Percentiles rank a stretch among this genome's conserved stretches.
These are phyloP conservation scores for Diaporthe citriasiana DNA, from an alignment of 2,329 filamentous ascomycete species.

Conservation along the genomic window DNA sequence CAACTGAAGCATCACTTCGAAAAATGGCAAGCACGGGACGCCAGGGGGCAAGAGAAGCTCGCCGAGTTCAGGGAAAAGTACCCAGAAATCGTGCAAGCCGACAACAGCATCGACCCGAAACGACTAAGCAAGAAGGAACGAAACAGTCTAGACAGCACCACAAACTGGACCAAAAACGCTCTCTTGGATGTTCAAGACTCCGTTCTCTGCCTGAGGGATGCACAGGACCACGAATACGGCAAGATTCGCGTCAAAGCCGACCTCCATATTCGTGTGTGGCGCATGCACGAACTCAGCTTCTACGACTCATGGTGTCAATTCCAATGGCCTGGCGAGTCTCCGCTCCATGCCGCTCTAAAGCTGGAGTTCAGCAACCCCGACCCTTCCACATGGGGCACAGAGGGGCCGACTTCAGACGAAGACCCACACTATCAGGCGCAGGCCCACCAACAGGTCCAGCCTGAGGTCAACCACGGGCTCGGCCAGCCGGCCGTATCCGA, in stretches of 20 bases:
- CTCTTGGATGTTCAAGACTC: too few relatives aligned
- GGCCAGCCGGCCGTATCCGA: too few relatives aligned
- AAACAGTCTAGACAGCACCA: not conserved
- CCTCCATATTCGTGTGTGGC: not conserved
- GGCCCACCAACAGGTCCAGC: too few relatives aligned
- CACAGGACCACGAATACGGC: not conserved
- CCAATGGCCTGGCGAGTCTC: not conserved
- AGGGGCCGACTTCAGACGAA: not conserved
- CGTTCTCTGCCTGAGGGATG: not conserved
- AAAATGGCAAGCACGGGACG: fast-evolving
- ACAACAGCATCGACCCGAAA: not conserved
- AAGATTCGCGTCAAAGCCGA: not conserved
- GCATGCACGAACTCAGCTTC: not conserved
- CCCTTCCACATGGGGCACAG: not conserved
- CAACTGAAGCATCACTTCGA: not conserved
- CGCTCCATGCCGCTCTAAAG: not conserved
- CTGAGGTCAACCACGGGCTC: too few relatives aligned
- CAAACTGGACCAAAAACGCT: not conserved
- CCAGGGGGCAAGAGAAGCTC: fast-evolving
- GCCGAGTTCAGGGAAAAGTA: not conserved
- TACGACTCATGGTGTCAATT: not conserved
- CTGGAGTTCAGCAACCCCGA: not conserved
- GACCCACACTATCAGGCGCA: too few relatives aligned
- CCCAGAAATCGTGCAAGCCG: not conserved
- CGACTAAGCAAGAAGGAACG: not conserved